Evolutionary conservation across 768 basidiomycete genomes (phyloP), one percentile per base, ranked within the genome.

Genomic region (Chalciporus piperatus): DNA sequence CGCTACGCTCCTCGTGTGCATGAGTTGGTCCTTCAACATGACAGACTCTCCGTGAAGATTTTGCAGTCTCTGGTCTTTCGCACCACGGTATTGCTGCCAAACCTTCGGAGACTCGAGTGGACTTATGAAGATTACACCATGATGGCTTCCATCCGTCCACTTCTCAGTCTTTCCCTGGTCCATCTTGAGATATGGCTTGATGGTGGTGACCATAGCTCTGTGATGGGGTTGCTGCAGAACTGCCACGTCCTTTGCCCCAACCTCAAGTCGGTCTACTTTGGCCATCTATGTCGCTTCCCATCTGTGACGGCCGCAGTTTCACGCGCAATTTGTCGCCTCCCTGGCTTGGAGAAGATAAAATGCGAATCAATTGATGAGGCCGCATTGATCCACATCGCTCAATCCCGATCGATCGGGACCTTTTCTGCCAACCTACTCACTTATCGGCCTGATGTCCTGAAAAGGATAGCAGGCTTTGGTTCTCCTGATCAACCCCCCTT

Each of bases 91-190:
- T 23, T 58, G 25, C 42, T 57, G n/a, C 55, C 56, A 14, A 57
- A 57, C 41, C 54, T 57, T 30, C 35, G 23, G 16, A 38, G 13
- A 28, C 48, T 50, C 2, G 2, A 11, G 14, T 48, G 55, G 56
- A 3, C 4, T 3, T 20, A 40, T 16, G n/a, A 16, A 5, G 47
- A 41, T 13, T 14, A 38, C 23, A 16, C 39, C 6, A 6, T 6
- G 2, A 30, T 50, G 3, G 12, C 30, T 16, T 39, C 16, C 0
- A 48, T 57, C 32, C 55, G 48, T 57, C 25, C 41, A 14, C 37
- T 58, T 22, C 55, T 58, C 45, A 37, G 41, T 41, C 56, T 45
- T 28, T 56, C 54, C 12, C 45, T 56, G 3, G 25, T 38, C 7
- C 40, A 47, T 33, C 51, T 58, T 9, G 8, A 32, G 12, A 38